Evolutionary conservation across 1,139 yeast species (phyloP), one percentile per base, ranked within the genome.

Genomic region (Taiozyma sp.): DNA sequence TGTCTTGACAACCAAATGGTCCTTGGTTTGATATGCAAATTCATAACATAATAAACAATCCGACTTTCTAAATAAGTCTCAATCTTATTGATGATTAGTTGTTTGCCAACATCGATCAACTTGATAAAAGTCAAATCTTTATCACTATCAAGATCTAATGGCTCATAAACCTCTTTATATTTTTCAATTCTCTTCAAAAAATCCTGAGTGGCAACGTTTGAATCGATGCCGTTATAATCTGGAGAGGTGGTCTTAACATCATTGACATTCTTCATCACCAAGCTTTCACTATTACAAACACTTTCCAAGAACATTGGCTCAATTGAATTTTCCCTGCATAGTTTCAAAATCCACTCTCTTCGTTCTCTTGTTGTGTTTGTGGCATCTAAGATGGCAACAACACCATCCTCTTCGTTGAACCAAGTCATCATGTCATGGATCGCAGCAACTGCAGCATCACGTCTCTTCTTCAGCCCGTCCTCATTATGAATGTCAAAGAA

Each of bases 1-100:
- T 93, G 99, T 60, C 99, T 80, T 47, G 96, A 88, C 50, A 93
- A 76, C 92, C 96, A 93, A 56, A 93, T 91, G 57, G 86, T 80
- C 60, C 98, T 79, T 36, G 97, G 96, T 66, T 89, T 89, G 59
- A 91, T 89, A 69, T 92, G 97, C 61, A 93, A 74, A 64, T 93
- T 93, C 97, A 93, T 92, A 46, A 93, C 90, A 66, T 91, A 93
- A 70, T 92, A 93, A 23, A 92, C 98, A 57, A 93, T 92, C 59
- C 98, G 81, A 55, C 96, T 85, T 68, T 93, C 96, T 63, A 93
- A 75, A 65, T 93, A 93, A 38, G 93, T 83, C 67, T 89, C 92
- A 59, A 93, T 91, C 57, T 84, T 78, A 70, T 93, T 93, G 64
- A 93, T 83, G 50, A 93, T 82, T 39, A 93, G 91, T 66, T 91